phyloP scores from a whole-genome alignment of 2,329 filamentous ascomycete genomes.

The Colletotrichum karsti region DNA sequence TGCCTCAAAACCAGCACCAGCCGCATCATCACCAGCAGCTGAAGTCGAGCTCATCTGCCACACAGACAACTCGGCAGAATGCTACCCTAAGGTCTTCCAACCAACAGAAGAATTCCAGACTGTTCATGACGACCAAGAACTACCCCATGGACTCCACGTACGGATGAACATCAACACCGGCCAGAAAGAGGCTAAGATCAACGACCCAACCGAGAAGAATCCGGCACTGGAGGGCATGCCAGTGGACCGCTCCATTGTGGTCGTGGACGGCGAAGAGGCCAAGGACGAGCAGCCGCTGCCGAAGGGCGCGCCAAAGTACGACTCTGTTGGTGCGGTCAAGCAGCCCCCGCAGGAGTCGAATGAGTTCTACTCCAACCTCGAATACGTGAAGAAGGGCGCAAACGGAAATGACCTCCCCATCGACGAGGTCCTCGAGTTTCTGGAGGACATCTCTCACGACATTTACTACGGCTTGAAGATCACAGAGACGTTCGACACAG shows the following conservation, averaged over 20 bases:
- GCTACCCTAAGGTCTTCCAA: constrained; percentile 71
- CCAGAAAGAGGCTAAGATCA: constrained; percentile 71
- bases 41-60: constrained; percentile 71
- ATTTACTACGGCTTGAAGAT: constrained; percentile 75
- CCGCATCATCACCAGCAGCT: constrained; percentile 40
- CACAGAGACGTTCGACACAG: constrained; percentile 60
- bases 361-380: constrained; percentile 30
- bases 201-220: constrained; percentile 63
- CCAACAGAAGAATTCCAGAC: constrained; percentile 71
- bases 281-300: constrained; percentile 45
- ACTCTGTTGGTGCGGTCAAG: constrained; percentile 65
- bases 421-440: constrained; percentile 60
- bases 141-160: constrained; percentile 72
- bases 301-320: constrained; percentile 63
- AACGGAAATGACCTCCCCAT: constrained; percentile 43
- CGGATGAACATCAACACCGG: constrained; percentile 72
- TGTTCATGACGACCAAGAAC: constrained; percentile 70
- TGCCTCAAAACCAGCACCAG: constrained; percentile 11
- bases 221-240: constrained; percentile 58
- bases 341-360: constrained; percentile 50
- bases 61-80: constrained; percentile 65
- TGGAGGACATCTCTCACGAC: constrained; percentile 73
- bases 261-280: constrained; percentile 58
- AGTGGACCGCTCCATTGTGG: constrained; percentile 60
- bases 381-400: constrained; percentile 31